Conservation (phyloP, 2,329 filamentous ascomycete species). For the Tolypocladium inflatum region DNA sequence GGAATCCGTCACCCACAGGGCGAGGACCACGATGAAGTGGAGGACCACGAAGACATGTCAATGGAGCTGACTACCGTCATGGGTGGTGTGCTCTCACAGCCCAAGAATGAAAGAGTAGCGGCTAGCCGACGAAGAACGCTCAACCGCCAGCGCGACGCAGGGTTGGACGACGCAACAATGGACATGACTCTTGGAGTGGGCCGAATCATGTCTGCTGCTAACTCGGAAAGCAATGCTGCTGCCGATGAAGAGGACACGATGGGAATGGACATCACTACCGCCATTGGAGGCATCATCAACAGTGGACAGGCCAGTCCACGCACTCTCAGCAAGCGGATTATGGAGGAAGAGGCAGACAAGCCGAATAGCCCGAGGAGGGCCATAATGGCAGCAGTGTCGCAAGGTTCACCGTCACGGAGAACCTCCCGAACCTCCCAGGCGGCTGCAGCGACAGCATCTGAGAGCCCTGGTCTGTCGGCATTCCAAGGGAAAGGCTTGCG, state of each 20-base stretch:
- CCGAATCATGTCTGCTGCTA: slow-evolving; percentile 32
- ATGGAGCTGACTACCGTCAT: slow-evolving; percentile 68
- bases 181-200: slow-evolving; percentile 52
- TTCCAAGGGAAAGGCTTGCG: slow-evolving; percentile 40
- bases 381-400: slow-evolving; percentile 15
- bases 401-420: slow-evolving; percentile 10
- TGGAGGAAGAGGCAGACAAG: slow-evolving; percentile 48
- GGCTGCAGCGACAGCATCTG: slow-evolving; percentile 22
- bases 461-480: slow-evolving; percentile 46
- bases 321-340: slow-evolving; percentile 40
- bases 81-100: slow-evolving; percentile 39
- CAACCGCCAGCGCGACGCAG: slow-evolving; percentile 20
- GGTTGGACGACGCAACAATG: slow-evolving; percentile 23
- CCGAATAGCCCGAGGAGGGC: slow-evolving; percentile 34
- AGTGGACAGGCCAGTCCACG: slow-evolving; percentile 18
- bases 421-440: slow-evolving; percentile 14
- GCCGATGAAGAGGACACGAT: slow-evolving; percentile 28
- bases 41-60: slow-evolving; percentile 59
- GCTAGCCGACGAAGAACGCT: slow-evolving; percentile 12
- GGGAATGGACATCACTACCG: slow-evolving; percentile 60
- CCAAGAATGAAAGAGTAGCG: slow-evolving; percentile 14
- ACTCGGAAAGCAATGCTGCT: slow-evolving; percentile 20
- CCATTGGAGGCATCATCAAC: slow-evolving; percentile 51
- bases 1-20: slow-evolving; percentile 42
- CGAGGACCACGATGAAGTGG: slow-evolving; percentile 23